Evolutionary conservation across 1,284 basidiomycete genomes (phyloP), one percentile per base, ranked within the genome.

Genomic region (Phellinidium pouzarii): DNA sequence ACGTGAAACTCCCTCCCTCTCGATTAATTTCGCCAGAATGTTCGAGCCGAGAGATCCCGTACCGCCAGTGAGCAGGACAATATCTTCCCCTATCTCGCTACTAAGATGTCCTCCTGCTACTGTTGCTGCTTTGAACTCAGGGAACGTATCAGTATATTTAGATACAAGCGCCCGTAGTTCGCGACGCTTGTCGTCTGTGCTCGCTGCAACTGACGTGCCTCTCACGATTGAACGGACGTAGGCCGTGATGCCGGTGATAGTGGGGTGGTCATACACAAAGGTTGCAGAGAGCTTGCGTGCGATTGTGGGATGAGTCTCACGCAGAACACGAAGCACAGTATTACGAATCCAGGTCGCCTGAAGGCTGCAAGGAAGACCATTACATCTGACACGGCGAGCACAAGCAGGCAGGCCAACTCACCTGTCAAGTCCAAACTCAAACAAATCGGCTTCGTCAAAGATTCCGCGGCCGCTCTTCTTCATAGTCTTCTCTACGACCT

Each of bases 351-450:
- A 66, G 2, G 70, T 72, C 3, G 70, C 74, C 57, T 71, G 70
- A 23, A 75, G 54, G 58, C 75, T 75, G 4, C 5, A 7, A 17
- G 26, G 19, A 40, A 17, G 17, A 31, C 1, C 12, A 22, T 36
- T 12, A 31, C 11, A 4, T 31, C 22, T 11, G 19, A 12, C 8
- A 12, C 20, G 4, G 36, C 19, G 31, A 40, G 12, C 1, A 51
- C 5, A 12, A 14, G 9, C 43, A 38, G 19, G 17, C 25, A 17
- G 20, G 20, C 8, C 59, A n/a, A 12, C 29, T 6, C 43, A 73
- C 73, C 72, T 74, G 56, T 75, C 73, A 51, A 69, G 70, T 4
- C 73, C 72, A 25, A 63, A 59, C 20, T 67, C 63, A 59, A 76
- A 75, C 4, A 75, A 57, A 52, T 76, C 72, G 11, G 61, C 67